A percentile compares a stretch with the other conserved stretches of the same genome.
Evolutionary conservation across 2,329 filamentous ascomycete genomes (phyloP).

Genomic region (Beauveria bassiana): DNA sequence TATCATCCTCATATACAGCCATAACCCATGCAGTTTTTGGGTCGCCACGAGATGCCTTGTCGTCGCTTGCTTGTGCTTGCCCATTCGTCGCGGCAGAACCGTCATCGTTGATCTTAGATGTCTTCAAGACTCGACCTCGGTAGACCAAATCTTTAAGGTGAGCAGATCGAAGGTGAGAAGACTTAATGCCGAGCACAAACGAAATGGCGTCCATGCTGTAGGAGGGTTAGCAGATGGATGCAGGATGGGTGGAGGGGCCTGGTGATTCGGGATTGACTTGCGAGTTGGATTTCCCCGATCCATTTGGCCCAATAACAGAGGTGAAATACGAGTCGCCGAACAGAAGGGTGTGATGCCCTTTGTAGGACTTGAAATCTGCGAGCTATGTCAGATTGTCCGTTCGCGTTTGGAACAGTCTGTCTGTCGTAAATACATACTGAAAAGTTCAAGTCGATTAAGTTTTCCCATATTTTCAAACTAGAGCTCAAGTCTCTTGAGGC

Average conservation of each 20-base stretch:
- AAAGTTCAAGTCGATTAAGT: slow-evolving; percentile 87
- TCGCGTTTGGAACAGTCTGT: neutral
- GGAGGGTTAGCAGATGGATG: slow-evolving; percentile 7
- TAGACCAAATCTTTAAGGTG: slow-evolving; percentile 94
- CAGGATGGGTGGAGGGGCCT: too few relatives aligned
- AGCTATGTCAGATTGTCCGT: slow-evolving; percentile 3
- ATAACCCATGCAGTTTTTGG: slow-evolving; percentile 97
- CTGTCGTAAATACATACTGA: slow-evolving; percentile 52
- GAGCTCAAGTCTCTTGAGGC: neutral
- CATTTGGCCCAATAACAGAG: slow-evolving; percentile 98
- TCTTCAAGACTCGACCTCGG: slow-evolving; percentile 85
- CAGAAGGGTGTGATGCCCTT: slow-evolving; percentile 86
- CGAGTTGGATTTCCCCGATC: slow-evolving; percentile 98
- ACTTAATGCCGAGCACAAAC: slow-evolving; percentile 97
- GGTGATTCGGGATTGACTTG: slow-evolving; percentile 35
- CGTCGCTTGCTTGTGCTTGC: slow-evolving; percentile 52
- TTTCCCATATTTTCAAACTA: slow-evolving; percentile 71
- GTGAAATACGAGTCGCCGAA: slow-evolving; percentile 99
- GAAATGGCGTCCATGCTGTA: slow-evolving; percentile 96
- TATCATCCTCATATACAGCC: slow-evolving; percentile 97
- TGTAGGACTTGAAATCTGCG: slow-evolving; percentile 97
- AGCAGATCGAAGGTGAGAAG: slow-evolving; percentile 89
- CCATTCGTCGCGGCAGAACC: slow-evolving; percentile 63
- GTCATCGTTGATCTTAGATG: slow-evolving; percentile 86
- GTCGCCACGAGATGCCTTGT: slow-evolving; percentile 64